Evolutionary conservation across 164 flowering plant species (phyloP).

Genomic region (Chimonanthus salicifolius): DNA sequence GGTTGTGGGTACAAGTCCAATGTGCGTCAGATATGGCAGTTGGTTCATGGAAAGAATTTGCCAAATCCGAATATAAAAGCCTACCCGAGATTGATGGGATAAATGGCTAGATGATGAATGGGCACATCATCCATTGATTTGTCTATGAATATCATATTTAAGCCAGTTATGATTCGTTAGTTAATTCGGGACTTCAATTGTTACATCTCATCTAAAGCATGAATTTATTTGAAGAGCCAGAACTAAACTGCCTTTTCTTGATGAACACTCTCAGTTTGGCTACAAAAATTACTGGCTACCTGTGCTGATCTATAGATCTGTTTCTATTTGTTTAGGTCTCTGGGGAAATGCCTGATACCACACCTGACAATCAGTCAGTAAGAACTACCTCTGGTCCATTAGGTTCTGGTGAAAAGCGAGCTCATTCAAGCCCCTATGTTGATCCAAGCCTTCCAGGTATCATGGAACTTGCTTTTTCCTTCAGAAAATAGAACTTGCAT

Average conservation of each 20-base stretch:
- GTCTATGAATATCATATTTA: no score
- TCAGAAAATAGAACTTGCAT: neutral
- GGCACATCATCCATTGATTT: no score
- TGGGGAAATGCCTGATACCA: conserved; percentile 78
- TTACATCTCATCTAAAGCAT: neutral
- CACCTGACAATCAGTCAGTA: conserved; percentile 78
- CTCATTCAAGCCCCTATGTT: conserved; percentile 60
- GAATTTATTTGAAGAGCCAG: neutral
- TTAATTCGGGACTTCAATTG: neutral
- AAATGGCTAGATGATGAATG: no score
- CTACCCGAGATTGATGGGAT: no score
- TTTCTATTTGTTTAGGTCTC: conserved; percentile 48
- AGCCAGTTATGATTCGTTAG: neutral
- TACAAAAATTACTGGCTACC: neutral
- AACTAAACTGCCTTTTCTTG: neutral
- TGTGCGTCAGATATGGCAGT: no score
- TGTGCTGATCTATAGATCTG: neutral
- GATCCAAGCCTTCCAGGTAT: conserved; percentile 95
- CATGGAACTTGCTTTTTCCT: neutral
- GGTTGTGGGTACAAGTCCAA: no score
- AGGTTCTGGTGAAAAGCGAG: conserved; percentile 75
- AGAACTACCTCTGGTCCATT: conserved; percentile 90
- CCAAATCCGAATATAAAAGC: no score
- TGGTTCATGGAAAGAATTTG: no score
- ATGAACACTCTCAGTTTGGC: neutral